Base-by-base conservation (phyloP, 345 rosid genomes). In the Cardamine occulta region DNA sequence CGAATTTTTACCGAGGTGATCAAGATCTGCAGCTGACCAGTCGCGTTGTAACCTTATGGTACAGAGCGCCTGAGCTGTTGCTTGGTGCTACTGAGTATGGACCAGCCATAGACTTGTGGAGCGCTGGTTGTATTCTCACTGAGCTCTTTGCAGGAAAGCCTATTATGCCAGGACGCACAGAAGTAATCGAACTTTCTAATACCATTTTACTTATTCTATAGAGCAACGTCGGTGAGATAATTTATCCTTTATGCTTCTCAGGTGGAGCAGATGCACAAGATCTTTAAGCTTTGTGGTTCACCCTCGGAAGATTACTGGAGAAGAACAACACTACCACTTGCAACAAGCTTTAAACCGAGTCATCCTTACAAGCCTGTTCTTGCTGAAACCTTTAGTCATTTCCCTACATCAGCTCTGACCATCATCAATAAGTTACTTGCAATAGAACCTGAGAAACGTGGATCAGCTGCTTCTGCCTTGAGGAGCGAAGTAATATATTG, bases 181-280 rank as follows among this genome's bases (percentile, higher is more conserved):
- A 93, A 87, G 95, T 93, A 85, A 81, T 7, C 0, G 0, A 55
- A 24, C 72, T 32, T 47, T 39, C 48, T 47, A 47, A 7, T 7
- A 53, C 40, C 49, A 15, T 45, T 45, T 42, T 14, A 42, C 17
- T 42, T 42, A 2, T 17, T 42, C 17, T 14, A 42, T 42, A 42
- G 48, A 42, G 48, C 48, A 42, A 42, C 5, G 17, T 15, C 15
- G 3, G 18, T 45, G 19, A 74, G 37, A 48, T 51, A 37, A 35
- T 34, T 8, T 15, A 45, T 14, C 32, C 1, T 14, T 69, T n/a
- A 44, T 44, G 53, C 2, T 64, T 77, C 47, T 60, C 82, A 88
- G 96, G 93, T 93, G 47, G 97, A 93, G 83, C 98, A 89, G 83
- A 87, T 93, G 69, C 98, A 91, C 70, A 86, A 82, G 85, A 90